phyloP scores from a whole-genome alignment of 352 stramenopile species.

The Blastocystis sp. region DNA sequence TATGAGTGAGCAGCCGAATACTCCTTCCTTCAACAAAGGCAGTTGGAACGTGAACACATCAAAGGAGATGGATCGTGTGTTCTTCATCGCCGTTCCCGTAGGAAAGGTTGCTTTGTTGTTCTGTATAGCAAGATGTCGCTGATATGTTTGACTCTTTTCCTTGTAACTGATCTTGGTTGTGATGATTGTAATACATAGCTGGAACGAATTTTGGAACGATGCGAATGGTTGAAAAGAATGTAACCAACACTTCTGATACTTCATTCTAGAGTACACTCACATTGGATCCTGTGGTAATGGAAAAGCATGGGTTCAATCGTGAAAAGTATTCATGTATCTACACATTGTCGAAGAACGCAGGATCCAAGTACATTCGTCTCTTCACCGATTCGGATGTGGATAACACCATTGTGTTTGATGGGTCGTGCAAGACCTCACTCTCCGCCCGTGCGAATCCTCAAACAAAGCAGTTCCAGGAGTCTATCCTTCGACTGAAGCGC shows the following conservation, averaged over 20 bases:
- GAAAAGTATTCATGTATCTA: conserved; percentile 33
- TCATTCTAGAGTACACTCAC: neutral
- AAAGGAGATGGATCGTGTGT: neutral
- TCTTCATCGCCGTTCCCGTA: conserved; percentile 5
- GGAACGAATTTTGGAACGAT: neutral
- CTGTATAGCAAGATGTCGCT: neutral
- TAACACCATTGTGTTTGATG: neutral
- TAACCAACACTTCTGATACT: neutral
- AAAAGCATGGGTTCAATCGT: neutral
- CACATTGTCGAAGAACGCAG: neutral
- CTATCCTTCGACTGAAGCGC: neutral
- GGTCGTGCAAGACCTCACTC: neutral
- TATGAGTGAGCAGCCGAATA: neutral
- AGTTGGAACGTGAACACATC: conserved; percentile 6
- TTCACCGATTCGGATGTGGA: neutral
- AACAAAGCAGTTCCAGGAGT: neutral
- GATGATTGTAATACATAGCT: neutral
- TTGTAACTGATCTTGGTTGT: neutral
- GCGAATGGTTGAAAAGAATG: neutral
- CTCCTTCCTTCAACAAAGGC: neutral
- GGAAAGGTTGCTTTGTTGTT: neutral
- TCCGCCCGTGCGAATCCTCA: neutral
- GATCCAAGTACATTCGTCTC: neutral
- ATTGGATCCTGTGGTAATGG: neutral
- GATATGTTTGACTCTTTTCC: conserved; percentile 13